Evolutionary conservation across 2,329 filamentous ascomycete genomes (phyloP).

Genomic region (Cytospora mali): DNA sequence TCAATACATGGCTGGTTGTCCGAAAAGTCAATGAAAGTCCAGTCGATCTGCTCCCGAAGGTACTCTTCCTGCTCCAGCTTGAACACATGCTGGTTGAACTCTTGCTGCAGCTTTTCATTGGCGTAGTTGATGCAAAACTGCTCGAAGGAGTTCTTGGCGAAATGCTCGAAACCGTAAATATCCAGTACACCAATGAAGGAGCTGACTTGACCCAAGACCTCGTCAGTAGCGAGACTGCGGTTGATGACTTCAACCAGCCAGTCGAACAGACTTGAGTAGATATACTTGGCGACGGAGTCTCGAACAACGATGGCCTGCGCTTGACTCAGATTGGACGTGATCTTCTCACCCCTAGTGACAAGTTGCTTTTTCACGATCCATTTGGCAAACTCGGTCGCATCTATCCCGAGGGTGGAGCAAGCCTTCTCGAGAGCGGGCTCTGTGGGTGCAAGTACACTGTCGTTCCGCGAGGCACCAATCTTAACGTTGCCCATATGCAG

Average conservation of each 20-base stretch:
- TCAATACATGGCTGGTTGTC: slow-evolving; percentile 99
- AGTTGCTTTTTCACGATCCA: slow-evolving; percentile 99
- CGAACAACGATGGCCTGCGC: slow-evolving; percentile 92
- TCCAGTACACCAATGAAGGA: slow-evolving; percentile 98
- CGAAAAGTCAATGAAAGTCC: slow-evolving; percentile 99
- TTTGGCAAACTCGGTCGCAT: slow-evolving; percentile 84
- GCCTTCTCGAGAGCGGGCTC: slow-evolving; percentile 84
- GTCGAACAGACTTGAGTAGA: slow-evolving; percentile 97
- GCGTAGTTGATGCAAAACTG: slow-evolving; percentile 99
- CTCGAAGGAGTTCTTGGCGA: slow-evolving; percentile 99
- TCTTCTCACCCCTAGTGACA: slow-evolving; percentile 94
- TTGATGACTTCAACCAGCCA: slow-evolving; percentile 99
- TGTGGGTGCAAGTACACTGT: slow-evolving; percentile 77
- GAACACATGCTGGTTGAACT: slow-evolving; percentile 99
- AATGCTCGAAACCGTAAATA: slow-evolving; percentile 99
- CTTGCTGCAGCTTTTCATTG: slow-evolving; percentile 98
- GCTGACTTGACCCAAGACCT: slow-evolving; percentile 77
- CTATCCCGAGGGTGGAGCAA: slow-evolving; percentile 83
- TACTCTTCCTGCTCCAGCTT: slow-evolving; percentile 99
- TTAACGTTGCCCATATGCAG: slow-evolving; percentile 96
- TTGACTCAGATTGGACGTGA: slow-evolving; percentile 90
- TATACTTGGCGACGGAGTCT: slow-evolving; percentile 97
- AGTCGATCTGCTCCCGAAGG: slow-evolving; percentile 92
- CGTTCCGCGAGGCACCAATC: slow-evolving; percentile 86
- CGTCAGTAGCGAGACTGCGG: slow-evolving; percentile 82